Percentiles rank a stretch among this genome's conserved stretches.
Evolutionary conservation across 352 stramenopile genomes (phyloP).

Genomic region (Globisporangium barbulae): DNA sequence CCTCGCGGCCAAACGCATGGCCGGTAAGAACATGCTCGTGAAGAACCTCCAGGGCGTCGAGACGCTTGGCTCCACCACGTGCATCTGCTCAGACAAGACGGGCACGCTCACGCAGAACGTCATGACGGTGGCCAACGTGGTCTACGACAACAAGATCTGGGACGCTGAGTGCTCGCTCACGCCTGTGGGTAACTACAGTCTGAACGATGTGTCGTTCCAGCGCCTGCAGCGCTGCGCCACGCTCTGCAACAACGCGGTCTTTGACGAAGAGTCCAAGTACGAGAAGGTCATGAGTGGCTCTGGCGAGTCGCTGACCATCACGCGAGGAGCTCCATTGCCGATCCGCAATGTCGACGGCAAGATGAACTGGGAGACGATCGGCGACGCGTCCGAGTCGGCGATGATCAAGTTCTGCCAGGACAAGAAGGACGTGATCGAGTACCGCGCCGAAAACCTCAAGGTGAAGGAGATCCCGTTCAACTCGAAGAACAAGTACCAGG

Average conservation of each 20-base stretch:
- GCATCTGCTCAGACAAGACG: constrained; percentile 96
- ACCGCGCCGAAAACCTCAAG: constrained; percentile 55
- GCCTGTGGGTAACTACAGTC: constrained; percentile 49
- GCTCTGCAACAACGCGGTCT: constrained; percentile 90
- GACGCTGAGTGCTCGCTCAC: constrained; percentile 81
- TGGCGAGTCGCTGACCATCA: constrained; percentile 16
- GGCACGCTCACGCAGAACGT: constrained; percentile 93
- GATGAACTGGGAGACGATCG: constrained; percentile 57
- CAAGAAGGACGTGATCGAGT: constrained; percentile 71
- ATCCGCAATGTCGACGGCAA: constrained; percentile 11
- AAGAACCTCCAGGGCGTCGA: constrained; percentile 93
- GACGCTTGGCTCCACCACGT: constrained; percentile 90
- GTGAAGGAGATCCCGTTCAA: constrained; percentile 86
- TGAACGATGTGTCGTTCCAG: constrained; percentile 45
- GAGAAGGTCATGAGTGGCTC: constrained; percentile 19
- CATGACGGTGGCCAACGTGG: constrained; percentile 91
- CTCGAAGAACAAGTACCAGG: constrained; percentile 85
- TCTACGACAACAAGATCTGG: constrained; percentile 67
- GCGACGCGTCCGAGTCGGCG: constrained; percentile 72
- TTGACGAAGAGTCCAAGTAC: constrained; percentile 58
- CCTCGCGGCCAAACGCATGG: constrained; percentile 88
- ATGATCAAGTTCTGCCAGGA: constrained; percentile 88
- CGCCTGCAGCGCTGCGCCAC: constrained; percentile 81
- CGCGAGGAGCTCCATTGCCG: constrained; percentile 18
- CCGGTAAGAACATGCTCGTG: constrained; percentile 89